Percentiles rank a stretch among this genome's conserved stretches.
These are phyloP conservation scores for Pichia scutulata DNA, from an alignment of 805 yeast species.

Conservation along the genomic window DNA sequence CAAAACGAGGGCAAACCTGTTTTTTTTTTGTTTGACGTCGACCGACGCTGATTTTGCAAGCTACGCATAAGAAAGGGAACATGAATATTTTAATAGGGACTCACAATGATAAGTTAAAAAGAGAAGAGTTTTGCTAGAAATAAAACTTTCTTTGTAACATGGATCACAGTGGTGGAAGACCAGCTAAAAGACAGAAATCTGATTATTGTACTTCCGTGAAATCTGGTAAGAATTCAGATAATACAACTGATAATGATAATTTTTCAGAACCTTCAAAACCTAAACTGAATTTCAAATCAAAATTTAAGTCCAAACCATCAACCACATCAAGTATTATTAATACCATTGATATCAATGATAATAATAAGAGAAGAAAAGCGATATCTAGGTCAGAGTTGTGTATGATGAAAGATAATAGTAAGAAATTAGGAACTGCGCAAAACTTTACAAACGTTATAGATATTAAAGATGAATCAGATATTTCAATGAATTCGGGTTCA, in stretches of 20 bases:
- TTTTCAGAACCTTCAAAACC: background rate
- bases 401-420: background rate
- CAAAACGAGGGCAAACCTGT: background rate
- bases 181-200: background rate
- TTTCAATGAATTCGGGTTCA: background rate
- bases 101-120: background rate
- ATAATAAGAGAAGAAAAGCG: background rate
- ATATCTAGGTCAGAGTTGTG: slow-evolving; percentile 3
- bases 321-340: background rate
- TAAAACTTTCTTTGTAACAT: background rate
- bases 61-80: background rate
- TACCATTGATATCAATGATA: background rate
- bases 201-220: background rate
- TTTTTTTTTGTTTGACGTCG: background rate
- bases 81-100: background rate
- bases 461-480: slow-evolving; percentile 1
- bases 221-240: background rate
- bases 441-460: slow-evolving; percentile 1
- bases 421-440: background rate
- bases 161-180: background rate
- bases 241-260: background rate
- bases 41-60: background rate
- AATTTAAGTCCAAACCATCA: background rate
- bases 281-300: background rate
- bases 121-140: background rate